Evolutionary conservation across 202 grass and related monocot genomes (phyloP), one percentile per base, ranked within the genome.

Genomic region (Musa balbisiana): DNA sequence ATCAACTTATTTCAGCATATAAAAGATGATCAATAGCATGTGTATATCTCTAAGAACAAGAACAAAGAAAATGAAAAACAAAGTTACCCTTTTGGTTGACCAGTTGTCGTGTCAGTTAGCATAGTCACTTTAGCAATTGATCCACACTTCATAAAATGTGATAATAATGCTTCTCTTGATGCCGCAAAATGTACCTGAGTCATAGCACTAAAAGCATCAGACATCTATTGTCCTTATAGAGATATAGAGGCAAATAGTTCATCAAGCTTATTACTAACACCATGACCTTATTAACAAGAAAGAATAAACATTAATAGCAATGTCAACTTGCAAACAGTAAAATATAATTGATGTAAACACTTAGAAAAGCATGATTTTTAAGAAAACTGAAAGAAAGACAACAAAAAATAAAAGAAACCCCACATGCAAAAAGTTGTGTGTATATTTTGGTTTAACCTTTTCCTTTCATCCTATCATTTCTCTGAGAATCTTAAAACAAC

Each of bases 111-210:
- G 76, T 97, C 89, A 24, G 75, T 85, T 82, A 92, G 84, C 51
- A 97, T 82, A 59, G 85, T 78, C 68, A 83, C 80, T 86, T 89
- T 91, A 75, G 78, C 62, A 79, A 97, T 82, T 69, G 66, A 56
- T 23, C 90, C 93, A 73, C 90, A 97, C 76, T 91, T 89, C 55
- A 80, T 76, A 78, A 97, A 97, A 90, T 91, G 80, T 51, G 73
- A 70, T 66, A 84, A 76, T 62, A 97, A 82, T 79, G 87, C 82
- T 88, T 97, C 93, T 72, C 85, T 92, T 10, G 84, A 84, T 80
- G 93, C 86, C 51, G 85, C 93, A 92, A 97, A 97, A 82, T 97
- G 93, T 55, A 97, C 90, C 90, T 97, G 82, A 68, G 64, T 80
- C 17, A 82, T 71, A 51, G 67, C 15, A 68, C 16, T 11, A 11